Conservation (phyloP, 1,284 basidiomycete species). For the Pseudozyma sp. region DNA sequence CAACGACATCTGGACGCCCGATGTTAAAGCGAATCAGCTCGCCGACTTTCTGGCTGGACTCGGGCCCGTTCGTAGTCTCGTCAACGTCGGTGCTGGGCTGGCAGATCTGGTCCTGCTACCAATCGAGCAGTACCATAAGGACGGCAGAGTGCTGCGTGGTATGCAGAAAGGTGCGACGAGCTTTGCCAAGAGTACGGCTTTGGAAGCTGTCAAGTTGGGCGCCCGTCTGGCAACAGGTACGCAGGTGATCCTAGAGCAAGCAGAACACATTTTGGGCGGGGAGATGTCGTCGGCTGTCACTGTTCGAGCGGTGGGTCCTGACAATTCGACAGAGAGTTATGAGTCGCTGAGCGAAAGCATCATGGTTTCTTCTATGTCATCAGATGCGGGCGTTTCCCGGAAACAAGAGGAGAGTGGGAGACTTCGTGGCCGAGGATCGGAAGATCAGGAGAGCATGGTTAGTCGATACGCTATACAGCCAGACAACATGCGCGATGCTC, state of each 20-base stretch:
- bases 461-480: slow-evolving; percentile 94
- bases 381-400: slow-evolving; percentile 4
- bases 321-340: slow-evolving; percentile 35
- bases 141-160: slow-evolving; percentile 90
- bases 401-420: slow-evolving; percentile 6
- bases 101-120: slow-evolving; percentile 95
- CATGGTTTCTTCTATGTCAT: slow-evolving; percentile 16
- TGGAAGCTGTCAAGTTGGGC: slow-evolving; percentile 95
- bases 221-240: slow-evolving; percentile 94
- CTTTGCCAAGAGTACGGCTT: slow-evolving; percentile 91
- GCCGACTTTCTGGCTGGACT: slow-evolving; percentile 98
- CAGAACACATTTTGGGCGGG: slow-evolving; percentile 86
- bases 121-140: slow-evolving; percentile 96
- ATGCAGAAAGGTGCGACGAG: slow-evolving; percentile 92
- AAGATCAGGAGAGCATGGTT: slow-evolving; percentile 68
- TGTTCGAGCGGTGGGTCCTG: slow-evolving; percentile 74
- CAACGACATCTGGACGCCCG: slow-evolving; percentile 98
- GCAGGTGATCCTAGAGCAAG: slow-evolving; percentile 94
- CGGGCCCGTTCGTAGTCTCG: slow-evolving; percentile 85
- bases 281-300: slow-evolving; percentile 75
- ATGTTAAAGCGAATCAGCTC: slow-evolving; percentile 97
- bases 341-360: slow-evolving; percentile 33
- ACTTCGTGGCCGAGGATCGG: no score
- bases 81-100: slow-evolving; percentile 95
- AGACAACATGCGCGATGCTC: slow-evolving; percentile 81